Evolutionary conservation across 148 eudicot species (phyloP).

Genomic region (Fallopia convolvulus): DNA sequence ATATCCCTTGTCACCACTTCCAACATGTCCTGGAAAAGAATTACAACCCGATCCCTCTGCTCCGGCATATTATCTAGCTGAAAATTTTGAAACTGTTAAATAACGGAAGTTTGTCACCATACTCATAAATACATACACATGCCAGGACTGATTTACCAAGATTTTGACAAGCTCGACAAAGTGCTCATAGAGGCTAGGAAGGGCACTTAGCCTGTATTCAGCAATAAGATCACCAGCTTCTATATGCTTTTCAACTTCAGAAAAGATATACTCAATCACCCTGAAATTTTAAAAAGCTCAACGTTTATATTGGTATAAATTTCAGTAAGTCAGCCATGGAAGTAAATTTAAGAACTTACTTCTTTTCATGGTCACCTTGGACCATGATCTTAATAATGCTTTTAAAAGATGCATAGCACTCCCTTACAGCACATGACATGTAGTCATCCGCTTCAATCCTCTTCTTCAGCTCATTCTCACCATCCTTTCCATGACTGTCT

Average conservation of each 20-base stretch:
- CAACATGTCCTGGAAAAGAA: conserved; percentile 87
- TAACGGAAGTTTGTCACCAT: background rate
- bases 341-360: conserved; percentile 32
- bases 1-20: conserved; percentile 95
- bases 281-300: background rate
- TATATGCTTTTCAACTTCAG: conserved; percentile 63
- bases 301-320: background rate
- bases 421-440: conserved; percentile 80
- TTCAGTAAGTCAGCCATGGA: background rate
- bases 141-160: conserved; percentile 40
- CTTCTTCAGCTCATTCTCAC: conserved; percentile 47
- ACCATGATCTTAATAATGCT: conserved; percentile 66
- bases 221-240: conserved; percentile 33
- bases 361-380: conserved; percentile 51
- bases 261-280: conserved; percentile 32
- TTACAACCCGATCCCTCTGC: conserved; percentile 78
- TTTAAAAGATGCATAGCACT: conserved; percentile 81
- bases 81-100: background rate
- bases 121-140: background rate
- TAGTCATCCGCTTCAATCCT: conserved; percentile 61
- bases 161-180: conserved; percentile 76
- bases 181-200: conserved; percentile 72
- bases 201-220: conserved; percentile 74
- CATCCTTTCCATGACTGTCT: conserved; percentile 70
- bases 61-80: conserved; percentile 59